phyloP scores from a whole-genome alignment of 2,329 filamentous ascomycete species.

The Colletotrichum gloeosporioides region DNA sequence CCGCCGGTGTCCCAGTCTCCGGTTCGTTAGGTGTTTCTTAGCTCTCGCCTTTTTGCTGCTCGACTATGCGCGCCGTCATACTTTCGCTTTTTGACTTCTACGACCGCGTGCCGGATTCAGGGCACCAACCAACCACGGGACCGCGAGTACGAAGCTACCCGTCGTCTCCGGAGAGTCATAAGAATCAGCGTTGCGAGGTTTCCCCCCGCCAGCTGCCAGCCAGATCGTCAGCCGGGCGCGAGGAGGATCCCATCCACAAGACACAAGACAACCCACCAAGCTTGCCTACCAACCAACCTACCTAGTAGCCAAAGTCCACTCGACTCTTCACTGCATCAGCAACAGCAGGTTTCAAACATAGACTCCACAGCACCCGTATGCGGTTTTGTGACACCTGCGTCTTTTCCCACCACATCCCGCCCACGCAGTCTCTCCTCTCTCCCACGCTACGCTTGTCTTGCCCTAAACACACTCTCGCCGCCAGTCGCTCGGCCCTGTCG shows the following conservation, averaged over 20 bases:
- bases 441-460: slow-evolving; percentile 24
- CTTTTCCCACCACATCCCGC: slow-evolving; percentile 33
- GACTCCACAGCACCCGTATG: slow-evolving; percentile 24
- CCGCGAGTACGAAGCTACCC: slow-evolving; percentile 13
- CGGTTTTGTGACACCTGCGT: slow-evolving; percentile 34
- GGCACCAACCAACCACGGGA: slow-evolving; percentile 9
- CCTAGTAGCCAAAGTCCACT: neutral
- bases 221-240: neutral
- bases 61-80: slow-evolving; percentile 19
- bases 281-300: neutral
- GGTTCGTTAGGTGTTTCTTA: neutral
- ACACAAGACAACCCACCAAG: neutral
- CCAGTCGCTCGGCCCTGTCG: neutral
- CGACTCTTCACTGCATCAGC: slow-evolving; percentile 19
- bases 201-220: neutral
- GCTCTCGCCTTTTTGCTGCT: slow-evolving; percentile 3
- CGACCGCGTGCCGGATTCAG: slow-evolving; percentile 9
- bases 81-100: slow-evolving; percentile 19
- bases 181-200: neutral
- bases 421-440: slow-evolving; percentile 28
- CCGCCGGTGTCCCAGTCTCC: slow-evolving; percentile 9
- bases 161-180: slow-evolving; percentile 12
- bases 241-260: slow-evolving; percentile 7
- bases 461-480: slow-evolving; percentile 16
- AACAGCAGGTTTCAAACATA: slow-evolving; percentile 19